Conservation (phyloP, 768 basidiomycete genomes). For the Amanita fuliginea region DNA sequence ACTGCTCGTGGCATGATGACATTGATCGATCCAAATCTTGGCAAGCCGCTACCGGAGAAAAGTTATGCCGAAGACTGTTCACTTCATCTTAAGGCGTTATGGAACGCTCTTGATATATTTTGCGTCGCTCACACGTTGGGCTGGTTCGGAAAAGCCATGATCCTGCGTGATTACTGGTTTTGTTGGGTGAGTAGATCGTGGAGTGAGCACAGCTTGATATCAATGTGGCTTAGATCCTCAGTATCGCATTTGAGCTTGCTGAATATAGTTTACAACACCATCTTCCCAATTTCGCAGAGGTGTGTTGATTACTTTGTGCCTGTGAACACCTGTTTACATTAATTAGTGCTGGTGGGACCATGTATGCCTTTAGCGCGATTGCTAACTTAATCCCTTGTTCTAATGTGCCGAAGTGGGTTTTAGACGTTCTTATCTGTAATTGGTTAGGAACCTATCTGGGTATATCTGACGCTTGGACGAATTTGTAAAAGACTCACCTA, state of each 20-base stretch:
- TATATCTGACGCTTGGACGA: constrained; percentile 15
- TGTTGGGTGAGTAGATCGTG: constrained; percentile 56
- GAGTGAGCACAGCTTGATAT: constrained; percentile 2
- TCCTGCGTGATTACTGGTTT: constrained; percentile 88
- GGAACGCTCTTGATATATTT: constrained; percentile 83
- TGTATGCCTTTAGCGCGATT: constrained; percentile 31
- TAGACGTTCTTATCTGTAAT: constrained; percentile 81
- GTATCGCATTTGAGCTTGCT: constrained; percentile 80
- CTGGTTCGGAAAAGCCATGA: constrained; percentile 89
- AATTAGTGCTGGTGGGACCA: constrained; percentile 89
- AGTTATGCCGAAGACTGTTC: constrained; percentile 77
- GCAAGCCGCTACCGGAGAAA: constrained; percentile 70
- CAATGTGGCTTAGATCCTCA: constrained; percentile 50
- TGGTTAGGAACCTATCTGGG: constrained; percentile 83
- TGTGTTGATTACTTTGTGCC: constrained; percentile 21
- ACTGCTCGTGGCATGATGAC: constrained; percentile 74
- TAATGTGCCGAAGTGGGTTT: constrained; percentile 50
- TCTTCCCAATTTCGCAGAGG: constrained; percentile 82
- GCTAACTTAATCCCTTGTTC: neutral
- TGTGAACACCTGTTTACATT: constrained; percentile 9
- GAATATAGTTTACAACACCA: constrained; percentile 86
- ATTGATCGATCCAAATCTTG: constrained; percentile 61
- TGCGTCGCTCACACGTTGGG: constrained; percentile 78
- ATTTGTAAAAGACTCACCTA: constrained; percentile 10
- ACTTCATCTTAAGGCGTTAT: constrained; percentile 48